phyloP scores from a whole-genome alignment of 495 filamentous ascomycete species.

The Xylaria venustula region DNA sequence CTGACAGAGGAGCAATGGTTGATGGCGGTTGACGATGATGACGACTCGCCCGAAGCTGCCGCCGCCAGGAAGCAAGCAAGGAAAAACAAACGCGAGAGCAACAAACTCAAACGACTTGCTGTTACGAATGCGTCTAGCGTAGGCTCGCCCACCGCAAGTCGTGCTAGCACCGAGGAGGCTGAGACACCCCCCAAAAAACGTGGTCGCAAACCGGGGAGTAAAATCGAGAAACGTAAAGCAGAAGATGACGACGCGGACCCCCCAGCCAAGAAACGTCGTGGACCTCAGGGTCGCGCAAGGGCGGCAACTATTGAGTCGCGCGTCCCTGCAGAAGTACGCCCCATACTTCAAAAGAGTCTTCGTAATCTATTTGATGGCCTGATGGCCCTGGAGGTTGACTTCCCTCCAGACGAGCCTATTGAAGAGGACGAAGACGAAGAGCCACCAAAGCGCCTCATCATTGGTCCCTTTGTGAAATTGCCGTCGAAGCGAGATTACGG shows the following conservation, averaged over 20 bases:
- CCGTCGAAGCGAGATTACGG: constrained; percentile 84
- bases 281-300: constrained; percentile 67
- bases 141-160: constrained; percentile 72
- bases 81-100: constrained; percentile 72
- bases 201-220: constrained; percentile 71
- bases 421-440: constrained; percentile 53
- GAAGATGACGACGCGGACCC: constrained; percentile 77
- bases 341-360: constrained; percentile 70
- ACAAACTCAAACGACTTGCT: constrained; percentile 62
- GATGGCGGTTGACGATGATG: constrained; percentile 90
- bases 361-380: constrained; percentile 72
- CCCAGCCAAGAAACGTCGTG: constrained; percentile 73
- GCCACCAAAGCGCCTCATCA: constrained; percentile 67
- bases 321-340: constrained; percentile 49
- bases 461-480: constrained; percentile 89
- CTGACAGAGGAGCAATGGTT: constrained; percentile 97
- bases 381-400: constrained; percentile 73
- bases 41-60: constrained; percentile 89
- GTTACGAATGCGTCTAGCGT: constrained; percentile 50
- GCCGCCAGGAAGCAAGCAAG: constrained; percentile 85
- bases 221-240: constrained; percentile 80
- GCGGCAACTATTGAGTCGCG: constrained; percentile 35
- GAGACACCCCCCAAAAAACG: constrained; percentile 65
- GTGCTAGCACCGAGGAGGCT: constrained; percentile 74
- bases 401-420: constrained; percentile 49